A percentile compares a stretch with the other conserved stretches of the same genome.
phyloP scores from a whole-genome alignment of 805 yeast genomes.

The Metschnikowia cubensis region DNA sequence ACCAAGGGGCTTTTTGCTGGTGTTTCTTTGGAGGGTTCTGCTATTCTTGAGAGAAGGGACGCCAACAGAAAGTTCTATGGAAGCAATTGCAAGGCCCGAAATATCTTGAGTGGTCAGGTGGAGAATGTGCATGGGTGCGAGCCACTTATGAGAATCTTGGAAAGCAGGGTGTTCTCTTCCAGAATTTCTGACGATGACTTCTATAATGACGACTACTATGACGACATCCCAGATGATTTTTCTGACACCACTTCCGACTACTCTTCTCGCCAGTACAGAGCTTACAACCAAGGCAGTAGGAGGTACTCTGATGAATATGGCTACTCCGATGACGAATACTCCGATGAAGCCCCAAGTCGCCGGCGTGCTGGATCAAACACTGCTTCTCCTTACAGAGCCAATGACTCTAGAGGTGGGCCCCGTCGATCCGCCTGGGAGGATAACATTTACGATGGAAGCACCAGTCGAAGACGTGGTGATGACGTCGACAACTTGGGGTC shows the following conservation, averaged over 20 bases:
- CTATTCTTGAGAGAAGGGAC: constrained; percentile 93
- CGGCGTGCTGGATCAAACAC: constrained; percentile 19
- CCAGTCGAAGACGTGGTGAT: constrained; percentile 26
- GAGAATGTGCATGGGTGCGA: constrained; percentile 92
- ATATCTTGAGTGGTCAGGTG: constrained; percentile 79
- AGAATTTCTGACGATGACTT: constrained; percentile 46
- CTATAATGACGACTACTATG: constrained; percentile 57
- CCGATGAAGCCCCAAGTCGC: constrained; percentile 31
- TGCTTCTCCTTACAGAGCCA: constrained; percentile 9
- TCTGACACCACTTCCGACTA: constrained; percentile 51
- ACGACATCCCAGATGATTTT: constrained; percentile 70
- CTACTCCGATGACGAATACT: constrained; percentile 36
- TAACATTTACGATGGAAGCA: constrained; percentile 62
- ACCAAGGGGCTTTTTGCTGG: constrained; percentile 98
- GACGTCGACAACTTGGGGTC: constrained; percentile 34
- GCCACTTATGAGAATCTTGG: constrained; percentile 78
- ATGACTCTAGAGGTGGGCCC: constrained; percentile 6
- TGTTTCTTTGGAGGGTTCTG: constrained; percentile 94
- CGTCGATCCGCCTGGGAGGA: constrained; percentile 75
- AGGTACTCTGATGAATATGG: constrained; percentile 29
- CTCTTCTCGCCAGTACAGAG: constrained; percentile 20
- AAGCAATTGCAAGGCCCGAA: constrained; percentile 78
- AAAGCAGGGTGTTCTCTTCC: constrained; percentile 74
- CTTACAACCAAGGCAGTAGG: constrained; percentile 17
- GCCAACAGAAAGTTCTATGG: constrained; percentile 96